These are phyloP conservation scores for Hymenoscyphus infarciens DNA, from an alignment of 2,329 filamentous ascomycete species.

Conservation along the genomic window DNA sequence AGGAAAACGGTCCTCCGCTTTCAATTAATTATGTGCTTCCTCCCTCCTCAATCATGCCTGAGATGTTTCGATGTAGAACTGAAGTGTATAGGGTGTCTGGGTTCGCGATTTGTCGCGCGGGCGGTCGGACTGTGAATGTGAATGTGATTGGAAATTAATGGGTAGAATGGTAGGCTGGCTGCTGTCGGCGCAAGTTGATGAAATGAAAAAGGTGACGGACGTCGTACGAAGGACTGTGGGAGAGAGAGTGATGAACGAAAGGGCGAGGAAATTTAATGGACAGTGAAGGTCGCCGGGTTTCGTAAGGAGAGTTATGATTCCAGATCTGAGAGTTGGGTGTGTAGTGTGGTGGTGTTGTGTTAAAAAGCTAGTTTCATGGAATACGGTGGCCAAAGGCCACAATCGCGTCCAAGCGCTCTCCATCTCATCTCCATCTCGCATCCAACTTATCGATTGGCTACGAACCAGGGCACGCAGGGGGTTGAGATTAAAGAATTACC, in stretches of 20 bases:
- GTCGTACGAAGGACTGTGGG: neutral
- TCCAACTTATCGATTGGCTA: slow-evolving; percentile 8
- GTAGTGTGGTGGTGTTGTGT: slow-evolving; percentile 5
- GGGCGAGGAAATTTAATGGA: slow-evolving; percentile 6
- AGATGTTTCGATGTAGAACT: slow-evolving; percentile 12
- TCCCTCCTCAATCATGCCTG: slow-evolving; percentile 21
- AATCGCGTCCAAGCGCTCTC: slow-evolving; percentile 13
- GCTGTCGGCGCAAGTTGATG: neutral
- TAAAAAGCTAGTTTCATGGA: slow-evolving; percentile 8
- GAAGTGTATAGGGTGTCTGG: neutral
- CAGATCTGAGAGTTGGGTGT: slow-evolving; percentile 27
- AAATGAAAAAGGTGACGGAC: neutral
- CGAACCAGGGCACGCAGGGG: slow-evolving; percentile 7
- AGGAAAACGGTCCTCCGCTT: slow-evolving; percentile 14
- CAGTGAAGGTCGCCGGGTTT: slow-evolving; percentile 3
- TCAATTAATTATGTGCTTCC: slow-evolving; percentile 10
- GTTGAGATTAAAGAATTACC: slow-evolving; percentile 3
- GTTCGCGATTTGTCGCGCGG: slow-evolving; percentile 8
- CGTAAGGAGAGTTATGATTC: slow-evolving; percentile 24
- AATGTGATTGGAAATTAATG: slow-evolving; percentile 19
- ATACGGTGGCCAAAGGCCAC: slow-evolving; percentile 4
- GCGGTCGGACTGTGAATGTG: slow-evolving; percentile 21
- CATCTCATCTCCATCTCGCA: neutral
- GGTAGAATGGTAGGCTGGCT: neutral
- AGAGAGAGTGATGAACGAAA: slow-evolving; percentile 14